Evolutionary conservation across 352 stramenopile genomes (phyloP).

Genomic region (Pythium aristosporum): DNA sequence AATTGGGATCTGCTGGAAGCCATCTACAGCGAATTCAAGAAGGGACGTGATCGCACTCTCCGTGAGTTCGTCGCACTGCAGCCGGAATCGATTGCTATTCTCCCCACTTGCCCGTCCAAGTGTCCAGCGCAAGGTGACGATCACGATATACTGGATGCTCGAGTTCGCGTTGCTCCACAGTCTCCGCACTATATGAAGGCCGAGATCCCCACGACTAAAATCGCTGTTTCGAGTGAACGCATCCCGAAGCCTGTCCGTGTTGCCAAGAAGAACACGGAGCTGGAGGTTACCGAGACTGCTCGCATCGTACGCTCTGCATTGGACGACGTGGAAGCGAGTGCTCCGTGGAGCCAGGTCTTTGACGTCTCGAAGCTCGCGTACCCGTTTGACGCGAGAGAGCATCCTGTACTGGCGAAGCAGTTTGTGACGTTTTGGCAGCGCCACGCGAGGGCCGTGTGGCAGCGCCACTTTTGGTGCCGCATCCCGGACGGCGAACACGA

Average conservation of each 20-base stretch:
- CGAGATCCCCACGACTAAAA: too few species aligned
- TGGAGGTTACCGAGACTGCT: not conserved
- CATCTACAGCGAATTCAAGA: slow-evolving; percentile 7
- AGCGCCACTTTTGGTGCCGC: slow-evolving; percentile 4
- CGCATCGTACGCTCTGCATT: not conserved
- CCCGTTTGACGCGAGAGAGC: slow-evolving; percentile 10
- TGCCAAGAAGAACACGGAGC: not conserved
- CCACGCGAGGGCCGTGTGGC: not conserved
- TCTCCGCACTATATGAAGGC: too few species aligned
- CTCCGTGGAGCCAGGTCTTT: slow-evolving; percentile 1
- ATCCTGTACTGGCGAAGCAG: not conserved
- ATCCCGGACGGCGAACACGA: not conserved
- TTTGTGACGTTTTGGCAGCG: not conserved
- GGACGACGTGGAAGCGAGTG: not conserved
- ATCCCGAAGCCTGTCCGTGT: not conserved
- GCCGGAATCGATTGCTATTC: slow-evolving; percentile 7
- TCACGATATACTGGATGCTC: not conserved
- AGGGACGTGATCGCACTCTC: slow-evolving; percentile 1
- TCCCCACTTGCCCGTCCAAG: not conserved
- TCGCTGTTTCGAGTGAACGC: too few species aligned
- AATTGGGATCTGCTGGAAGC: slow-evolving; percentile 7
- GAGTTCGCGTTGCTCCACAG: too few species aligned
- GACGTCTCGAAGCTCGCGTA: slow-evolving; percentile 1
- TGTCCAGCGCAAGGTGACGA: not conserved
- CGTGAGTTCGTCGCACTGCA: slow-evolving; percentile 6